phyloP scores from a whole-genome alignment of 495 filamentous ascomycete genomes.

The Xylaria longipes region DNA sequence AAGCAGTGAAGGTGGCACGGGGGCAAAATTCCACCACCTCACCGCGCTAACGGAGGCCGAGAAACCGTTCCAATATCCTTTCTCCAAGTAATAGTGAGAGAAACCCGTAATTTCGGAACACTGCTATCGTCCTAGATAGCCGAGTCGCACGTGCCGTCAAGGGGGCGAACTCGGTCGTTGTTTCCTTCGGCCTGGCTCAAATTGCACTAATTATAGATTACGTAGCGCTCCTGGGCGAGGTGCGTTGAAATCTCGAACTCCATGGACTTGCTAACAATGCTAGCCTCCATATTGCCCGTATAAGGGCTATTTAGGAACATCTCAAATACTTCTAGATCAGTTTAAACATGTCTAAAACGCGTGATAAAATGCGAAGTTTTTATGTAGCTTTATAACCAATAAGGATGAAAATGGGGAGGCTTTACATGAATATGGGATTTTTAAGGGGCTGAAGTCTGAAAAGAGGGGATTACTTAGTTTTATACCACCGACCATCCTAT shows the following conservation, averaged over 20 bases:
- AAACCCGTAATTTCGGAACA: slow-evolving; percentile 21
- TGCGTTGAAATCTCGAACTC: neutral
- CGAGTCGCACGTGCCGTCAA: slow-evolving; percentile 10
- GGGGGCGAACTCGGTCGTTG: neutral
- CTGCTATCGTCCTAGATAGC: slow-evolving; percentile 22
- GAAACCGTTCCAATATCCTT: slow-evolving; percentile 18
- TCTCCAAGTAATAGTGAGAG: slow-evolving; percentile 18
- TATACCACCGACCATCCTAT: too few relatives aligned
- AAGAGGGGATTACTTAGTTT: too few relatives aligned
- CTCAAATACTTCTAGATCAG: too few relatives aligned
- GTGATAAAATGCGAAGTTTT: too few relatives aligned
- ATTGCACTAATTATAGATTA: slow-evolving; percentile 22
- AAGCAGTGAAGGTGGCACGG: too few relatives aligned
- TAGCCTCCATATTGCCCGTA: slow-evolving; percentile 10
- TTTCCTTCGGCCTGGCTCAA: slow-evolving; percentile 3
- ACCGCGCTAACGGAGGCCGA: slow-evolving; percentile 21
- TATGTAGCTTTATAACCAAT: too few relatives aligned
- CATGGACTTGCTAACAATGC: slow-evolving; percentile 15
- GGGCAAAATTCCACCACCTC: slow-evolving; percentile 28
- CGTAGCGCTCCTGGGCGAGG: slow-evolving; percentile 8
- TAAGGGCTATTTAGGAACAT: slow-evolving; percentile 23
- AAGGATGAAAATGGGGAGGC: too few relatives aligned
- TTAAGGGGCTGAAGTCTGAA: too few relatives aligned
- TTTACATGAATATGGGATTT: too few relatives aligned
- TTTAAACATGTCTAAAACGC: too few relatives aligned